Evolutionary conservation across 2,329 filamentous ascomycete genomes (phyloP).

Genomic region (Diaporthe velutina): DNA sequence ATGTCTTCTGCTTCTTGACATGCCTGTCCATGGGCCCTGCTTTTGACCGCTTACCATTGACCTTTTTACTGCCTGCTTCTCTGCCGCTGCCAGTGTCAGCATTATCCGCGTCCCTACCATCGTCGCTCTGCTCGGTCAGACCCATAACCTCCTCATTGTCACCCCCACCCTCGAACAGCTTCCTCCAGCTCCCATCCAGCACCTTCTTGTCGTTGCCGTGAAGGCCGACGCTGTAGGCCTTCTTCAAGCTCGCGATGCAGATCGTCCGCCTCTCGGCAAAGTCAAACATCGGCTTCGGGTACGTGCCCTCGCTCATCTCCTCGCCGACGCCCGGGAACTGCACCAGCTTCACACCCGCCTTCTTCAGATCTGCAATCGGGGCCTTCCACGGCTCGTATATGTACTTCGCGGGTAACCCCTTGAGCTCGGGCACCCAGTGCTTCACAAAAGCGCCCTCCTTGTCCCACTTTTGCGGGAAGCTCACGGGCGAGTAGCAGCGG

Average conservation of each 20-base stretch:
- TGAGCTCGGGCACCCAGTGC: constrained; percentile 76
- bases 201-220: constrained; percentile 74
- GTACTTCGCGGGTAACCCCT: constrained; percentile 72
- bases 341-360: constrained; percentile 60
- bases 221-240: constrained; percentile 74
- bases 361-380: constrained; percentile 75
- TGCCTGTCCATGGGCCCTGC: constrained; percentile 50
- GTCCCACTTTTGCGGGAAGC: constrained; percentile 83
- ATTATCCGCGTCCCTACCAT: constrained; percentile 50
- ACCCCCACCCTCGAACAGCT: constrained; percentile 56
- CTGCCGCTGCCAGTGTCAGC: constrained; percentile 46
- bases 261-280: constrained; percentile 72
- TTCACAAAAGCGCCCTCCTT: constrained; percentile 74
- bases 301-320: constrained; percentile 61
- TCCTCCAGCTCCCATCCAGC: constrained; percentile 69
- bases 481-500: constrained; percentile 77
- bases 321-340: constrained; percentile 61
- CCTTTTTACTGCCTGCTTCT: constrained; percentile 35
- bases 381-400: constrained; percentile 88
- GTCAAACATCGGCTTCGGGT: constrained; percentile 84
- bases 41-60: constrained; percentile 42
- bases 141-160: constrained; percentile 57
- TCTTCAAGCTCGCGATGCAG: constrained; percentile 78
- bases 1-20: constrained; percentile 47
- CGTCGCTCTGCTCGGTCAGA: constrained; percentile 48